Evolutionary conservation across 2,329 filamentous ascomycete genomes (phyloP).

Genomic region (Graphiopsis chlorocephala): DNA sequence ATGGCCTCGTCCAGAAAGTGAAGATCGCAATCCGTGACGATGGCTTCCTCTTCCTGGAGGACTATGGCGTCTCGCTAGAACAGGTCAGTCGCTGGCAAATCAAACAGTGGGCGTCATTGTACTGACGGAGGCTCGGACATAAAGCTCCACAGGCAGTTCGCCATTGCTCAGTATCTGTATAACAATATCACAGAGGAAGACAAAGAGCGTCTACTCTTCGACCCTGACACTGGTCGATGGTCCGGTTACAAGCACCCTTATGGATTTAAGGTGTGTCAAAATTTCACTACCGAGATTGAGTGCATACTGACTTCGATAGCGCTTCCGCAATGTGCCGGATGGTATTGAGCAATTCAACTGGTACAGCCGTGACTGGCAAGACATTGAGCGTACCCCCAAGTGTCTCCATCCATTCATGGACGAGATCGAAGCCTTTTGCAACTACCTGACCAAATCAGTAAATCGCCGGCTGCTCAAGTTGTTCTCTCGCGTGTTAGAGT

Average conservation of each 20-base stretch:
- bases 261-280: conserved; percentile 37
- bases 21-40: conserved; percentile 36
- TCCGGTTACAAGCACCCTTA: conserved; percentile 52
- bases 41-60: conserved; percentile 45
- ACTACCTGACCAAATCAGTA: conserved; percentile 50
- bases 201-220: conserved; percentile 48
- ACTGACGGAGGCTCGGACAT: neutral
- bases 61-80: conserved; percentile 51
- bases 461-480: conserved; percentile 41
- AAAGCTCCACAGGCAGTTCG: conserved; percentile 50
- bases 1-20: conserved; percentile 42
- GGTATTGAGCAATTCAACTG: conserved; percentile 57
- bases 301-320: conserved; percentile 21
- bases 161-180: conserved; percentile 51
- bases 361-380: conserved; percentile 49
- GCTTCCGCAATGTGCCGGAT: conserved; percentile 43
- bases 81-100: conserved; percentile 23
- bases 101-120: neutral
- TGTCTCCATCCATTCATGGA: conserved; percentile 52
- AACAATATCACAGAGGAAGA: conserved; percentile 51
- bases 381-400: conserved; percentile 43
- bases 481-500: conserved; percentile 45
- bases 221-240: conserved; percentile 49
- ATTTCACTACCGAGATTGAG: neutral
- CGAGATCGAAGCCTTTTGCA: conserved; percentile 47